Evolutionary conservation across 2,329 filamentous ascomycete species (phyloP).

Genomic region (Cordyceps cateniannulata): DNA sequence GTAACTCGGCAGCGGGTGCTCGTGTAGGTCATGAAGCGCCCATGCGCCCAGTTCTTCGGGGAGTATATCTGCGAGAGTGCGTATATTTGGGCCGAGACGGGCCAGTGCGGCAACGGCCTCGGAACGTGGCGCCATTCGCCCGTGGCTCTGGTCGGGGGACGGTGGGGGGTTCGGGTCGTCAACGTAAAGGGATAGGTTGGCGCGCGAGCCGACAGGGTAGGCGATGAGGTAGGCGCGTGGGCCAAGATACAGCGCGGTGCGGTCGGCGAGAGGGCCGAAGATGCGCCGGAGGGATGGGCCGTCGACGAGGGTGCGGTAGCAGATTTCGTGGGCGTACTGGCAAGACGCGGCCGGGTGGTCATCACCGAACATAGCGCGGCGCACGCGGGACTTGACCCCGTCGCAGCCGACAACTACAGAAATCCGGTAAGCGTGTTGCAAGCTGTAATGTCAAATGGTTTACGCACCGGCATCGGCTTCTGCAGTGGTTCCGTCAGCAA

Average conservation of each 20-base stretch:
- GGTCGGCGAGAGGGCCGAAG: constrained; percentile 22
- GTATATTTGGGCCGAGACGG: background rate
- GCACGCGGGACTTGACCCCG: constrained; percentile 53
- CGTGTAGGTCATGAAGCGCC: constrained; percentile 40
- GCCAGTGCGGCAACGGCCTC: background rate
- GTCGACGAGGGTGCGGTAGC: constrained; percentile 42
- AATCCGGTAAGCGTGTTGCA: background rate
- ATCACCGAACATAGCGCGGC: constrained; percentile 41
- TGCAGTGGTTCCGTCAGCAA: constrained; percentile 33
- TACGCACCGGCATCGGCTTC: constrained; percentile 25
- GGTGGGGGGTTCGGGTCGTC: background rate
- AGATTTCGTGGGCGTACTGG: constrained; percentile 49
- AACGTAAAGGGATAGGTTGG: background rate
- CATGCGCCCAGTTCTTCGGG: constrained; percentile 24
- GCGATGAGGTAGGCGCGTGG: constrained; percentile 23
- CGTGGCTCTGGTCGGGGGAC: background rate
- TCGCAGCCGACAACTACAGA: constrained; percentile 49
- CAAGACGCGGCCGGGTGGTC: constrained; percentile 31
- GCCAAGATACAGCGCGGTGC: constrained; percentile 25
- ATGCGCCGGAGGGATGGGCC: constrained; percentile 16
- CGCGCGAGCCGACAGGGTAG: constrained; percentile 19
- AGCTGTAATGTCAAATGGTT: background rate
- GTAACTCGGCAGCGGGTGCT: constrained; percentile 36
- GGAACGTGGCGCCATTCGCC: background rate
- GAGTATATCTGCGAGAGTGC: background rate